Evolutionary conservation across 2,329 filamentous ascomycete genomes (phyloP).

Genomic region (Fusarium palustre): DNA sequence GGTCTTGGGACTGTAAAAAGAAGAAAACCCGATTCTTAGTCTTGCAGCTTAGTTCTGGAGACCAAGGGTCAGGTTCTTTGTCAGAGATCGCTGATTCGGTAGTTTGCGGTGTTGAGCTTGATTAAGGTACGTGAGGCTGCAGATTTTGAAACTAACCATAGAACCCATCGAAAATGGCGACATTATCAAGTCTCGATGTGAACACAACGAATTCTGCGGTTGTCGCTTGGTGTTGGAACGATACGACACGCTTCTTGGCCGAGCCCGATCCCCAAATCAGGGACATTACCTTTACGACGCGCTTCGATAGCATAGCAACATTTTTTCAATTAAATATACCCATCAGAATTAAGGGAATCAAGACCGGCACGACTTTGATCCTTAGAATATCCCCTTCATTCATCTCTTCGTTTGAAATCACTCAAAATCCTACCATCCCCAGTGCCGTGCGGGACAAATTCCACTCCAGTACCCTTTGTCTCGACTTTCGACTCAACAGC

Average conservation of each 20-base stretch:
- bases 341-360: constrained; percentile 21
- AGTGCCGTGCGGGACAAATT: constrained; percentile 2
- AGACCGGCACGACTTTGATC: constrained; percentile 1
- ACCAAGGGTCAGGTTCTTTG: background rate
- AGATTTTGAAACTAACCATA: constrained; percentile 1
- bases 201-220: constrained; percentile 12
- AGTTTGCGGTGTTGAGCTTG: background rate
- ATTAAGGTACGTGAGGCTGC: constrained; percentile 6
- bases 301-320: constrained; percentile 11
- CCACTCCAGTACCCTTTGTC: background rate
- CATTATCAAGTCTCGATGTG: constrained; percentile 6
- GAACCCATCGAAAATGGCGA: background rate
- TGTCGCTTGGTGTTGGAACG: constrained; percentile 1
- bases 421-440: background rate
- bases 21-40: background rate
- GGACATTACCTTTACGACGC: constrained; percentile 16
- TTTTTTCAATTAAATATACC: constrained; percentile 21
- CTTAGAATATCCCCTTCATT: constrained; percentile 3
- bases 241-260: background rate
- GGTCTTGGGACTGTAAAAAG: background rate
- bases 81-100: background rate
- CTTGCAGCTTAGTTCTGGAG: constrained; percentile 28
- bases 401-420: constrained; percentile 7
- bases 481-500: constrained; percentile 14
- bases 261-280: constrained; percentile 18